These are phyloP conservation scores for Papiliotrema laurentii DNA, from an alignment of 1,284 basidiomycete genomes.

Conservation along the genomic window DNA sequence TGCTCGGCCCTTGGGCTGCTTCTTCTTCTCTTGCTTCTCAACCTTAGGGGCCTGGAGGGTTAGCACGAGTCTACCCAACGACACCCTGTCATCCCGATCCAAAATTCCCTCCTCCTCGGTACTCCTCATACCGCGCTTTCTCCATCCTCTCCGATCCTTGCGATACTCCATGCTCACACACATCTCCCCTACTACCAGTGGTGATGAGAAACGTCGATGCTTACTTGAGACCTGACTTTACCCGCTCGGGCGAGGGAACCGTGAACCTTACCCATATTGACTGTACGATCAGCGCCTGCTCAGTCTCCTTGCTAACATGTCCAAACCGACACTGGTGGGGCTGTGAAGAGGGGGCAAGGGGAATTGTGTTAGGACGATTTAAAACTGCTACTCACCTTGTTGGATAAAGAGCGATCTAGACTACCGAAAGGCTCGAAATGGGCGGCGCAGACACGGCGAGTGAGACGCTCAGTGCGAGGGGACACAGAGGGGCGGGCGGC, in stretches of 20 bases:
- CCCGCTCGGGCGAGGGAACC: slow-evolving; percentile 99
- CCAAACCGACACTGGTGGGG: background rate
- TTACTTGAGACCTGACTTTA: slow-evolving; percentile 91
- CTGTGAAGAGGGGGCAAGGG: background rate
- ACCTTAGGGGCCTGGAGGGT: slow-evolving; percentile 71
- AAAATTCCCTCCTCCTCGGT: background rate
- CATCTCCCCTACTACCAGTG: too few relatives aligned
- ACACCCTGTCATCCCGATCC: too few relatives aligned
- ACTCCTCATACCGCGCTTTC: background rate
- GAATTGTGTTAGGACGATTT: too few relatives aligned
- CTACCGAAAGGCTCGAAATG: background rate
- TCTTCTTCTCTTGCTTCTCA: slow-evolving; percentile 97
- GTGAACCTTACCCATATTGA: slow-evolving; percentile 71
- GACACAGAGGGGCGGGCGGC: background rate
- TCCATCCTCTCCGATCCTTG: background rate
- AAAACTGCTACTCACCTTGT: too few relatives aligned
- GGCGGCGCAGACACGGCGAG: background rate
- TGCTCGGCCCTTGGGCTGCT: slow-evolving; percentile 89
- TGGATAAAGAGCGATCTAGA: background rate
- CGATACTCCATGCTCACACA: background rate
- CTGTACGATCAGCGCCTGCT: slow-evolving; percentile 11
- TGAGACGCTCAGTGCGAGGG: background rate
- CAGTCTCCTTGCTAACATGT: background rate
- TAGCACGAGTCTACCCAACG: too few relatives aligned
- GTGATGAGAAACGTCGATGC: slow-evolving; percentile 13